Evolutionary conservation across 352 stramenopile genomes (phyloP), one percentile per base, ranked within the genome.

Genomic region (Aphanomyces stellatus): DNA sequence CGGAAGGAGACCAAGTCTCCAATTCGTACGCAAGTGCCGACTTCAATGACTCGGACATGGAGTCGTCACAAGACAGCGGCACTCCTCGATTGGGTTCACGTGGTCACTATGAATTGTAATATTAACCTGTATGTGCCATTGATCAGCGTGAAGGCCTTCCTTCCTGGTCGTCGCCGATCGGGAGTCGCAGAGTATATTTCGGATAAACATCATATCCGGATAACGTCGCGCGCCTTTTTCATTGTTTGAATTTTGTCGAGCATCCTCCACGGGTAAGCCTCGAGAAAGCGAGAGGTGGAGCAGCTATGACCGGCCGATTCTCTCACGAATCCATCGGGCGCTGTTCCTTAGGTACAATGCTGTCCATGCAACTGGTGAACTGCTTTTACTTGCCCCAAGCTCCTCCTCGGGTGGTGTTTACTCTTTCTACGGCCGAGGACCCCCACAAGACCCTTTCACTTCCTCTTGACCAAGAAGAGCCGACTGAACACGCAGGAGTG

Each of bases 331-430:
- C 27, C 8, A 22, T 59, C 7, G 49, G 60, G 30, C 8, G 28
- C 24, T 46, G 41, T 15, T 55, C 35, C 24, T 53, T 63, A 28
- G 31, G 3, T 53, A 28, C 22, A 22, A 17, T 30, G 7, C 6
- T 51, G 25, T 17, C 22, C 25, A 49, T 49, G 35, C 4, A 57
- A 11, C 25, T 67, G 33, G 28, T 57, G 37, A 42, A 57, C 30
- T 60, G 60, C 34, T 67, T 57, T 33, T 57, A 41, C 49, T 51
- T 67, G 4, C 27, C 31, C 19, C 10, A 5, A 37, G 34, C 22
- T 28, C 60, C n/a, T 13, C 19, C 41, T 17, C 60, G 60, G n/a
- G 25, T 67, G 19, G 24, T 67, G 10, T 40, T 67, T 10, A 31
- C 17, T 4, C 30, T 49, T 11, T 5, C 28, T 10, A 27, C 22